These are phyloP conservation scores for Misopates orontium DNA, from an alignment of 257 asterid species.

Conservation along the genomic window DNA sequence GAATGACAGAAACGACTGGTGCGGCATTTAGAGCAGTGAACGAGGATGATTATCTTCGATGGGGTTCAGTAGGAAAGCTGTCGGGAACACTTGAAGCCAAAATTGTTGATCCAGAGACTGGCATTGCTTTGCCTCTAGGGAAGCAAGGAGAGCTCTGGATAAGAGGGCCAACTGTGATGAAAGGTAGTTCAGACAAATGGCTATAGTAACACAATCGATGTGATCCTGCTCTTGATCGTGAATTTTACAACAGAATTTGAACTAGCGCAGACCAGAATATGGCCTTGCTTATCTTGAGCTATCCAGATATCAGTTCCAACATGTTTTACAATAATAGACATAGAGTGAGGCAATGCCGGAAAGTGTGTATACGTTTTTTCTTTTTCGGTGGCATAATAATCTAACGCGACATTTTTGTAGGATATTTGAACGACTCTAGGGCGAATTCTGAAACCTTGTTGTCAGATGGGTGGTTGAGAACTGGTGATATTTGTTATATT, in stretches of 20 bases:
- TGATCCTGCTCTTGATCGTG: neutral
- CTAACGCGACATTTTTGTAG: conserved; percentile 27
- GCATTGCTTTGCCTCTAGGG: conserved; percentile 46
- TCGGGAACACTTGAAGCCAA: conserved; percentile 39
- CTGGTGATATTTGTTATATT: conserved; percentile 56
- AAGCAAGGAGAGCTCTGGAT: conserved; percentile 67
- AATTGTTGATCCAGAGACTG: conserved; percentile 51
- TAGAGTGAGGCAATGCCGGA: no score
- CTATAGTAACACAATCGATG: neutral
- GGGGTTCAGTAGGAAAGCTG: conserved; percentile 55
- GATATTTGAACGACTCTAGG: conserved; percentile 43
- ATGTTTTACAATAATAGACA: no score
- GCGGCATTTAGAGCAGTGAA: conserved; percentile 31
- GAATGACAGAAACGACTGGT: conserved; percentile 61
- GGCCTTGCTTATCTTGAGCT: no score
- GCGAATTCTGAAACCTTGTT: conserved; percentile 40
- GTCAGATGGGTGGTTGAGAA: conserved; percentile 48
- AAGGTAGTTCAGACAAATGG: conserved; percentile 35
- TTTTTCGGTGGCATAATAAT: neutral
- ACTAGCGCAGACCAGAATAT: no score
- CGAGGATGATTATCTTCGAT: conserved; percentile 35
- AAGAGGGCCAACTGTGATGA: conserved; percentile 56
- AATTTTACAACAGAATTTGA: neutral
- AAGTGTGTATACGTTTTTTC: neutral
- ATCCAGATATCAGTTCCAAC: no score